phyloP scores from a whole-genome alignment of 2,329 filamentous ascomycete genomes.

The Trichoderma atroviride region DNA sequence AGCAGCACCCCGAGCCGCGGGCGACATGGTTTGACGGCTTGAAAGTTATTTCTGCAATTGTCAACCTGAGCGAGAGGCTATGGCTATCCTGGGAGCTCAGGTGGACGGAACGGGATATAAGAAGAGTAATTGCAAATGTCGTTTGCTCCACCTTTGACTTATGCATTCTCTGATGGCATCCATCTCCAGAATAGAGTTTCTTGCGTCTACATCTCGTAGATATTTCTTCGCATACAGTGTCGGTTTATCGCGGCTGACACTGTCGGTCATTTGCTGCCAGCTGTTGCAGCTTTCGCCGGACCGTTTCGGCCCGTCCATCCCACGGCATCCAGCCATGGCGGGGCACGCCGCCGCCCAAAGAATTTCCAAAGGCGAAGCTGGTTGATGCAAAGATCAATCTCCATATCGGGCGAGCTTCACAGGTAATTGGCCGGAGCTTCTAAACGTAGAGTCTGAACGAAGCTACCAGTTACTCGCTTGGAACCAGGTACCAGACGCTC shows the following conservation, averaged over 20 bases:
- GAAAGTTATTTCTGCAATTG: background rate
- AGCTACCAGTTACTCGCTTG: background rate
- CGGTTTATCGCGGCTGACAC: background rate
- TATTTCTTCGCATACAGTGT: background rate
- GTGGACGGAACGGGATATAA: background rate
- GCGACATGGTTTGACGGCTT: constrained; percentile 12
- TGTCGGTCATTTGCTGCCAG: background rate
- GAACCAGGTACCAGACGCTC: background rate
- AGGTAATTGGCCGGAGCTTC: background rate
- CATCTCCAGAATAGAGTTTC: background rate
- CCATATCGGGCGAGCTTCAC: background rate
- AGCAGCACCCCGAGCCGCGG: constrained; percentile 14
- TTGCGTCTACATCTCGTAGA: background rate
- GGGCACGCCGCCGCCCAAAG: constrained; percentile 15
- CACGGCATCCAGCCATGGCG: constrained; percentile 15
- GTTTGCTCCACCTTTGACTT: background rate
- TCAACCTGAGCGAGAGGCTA: background rate
- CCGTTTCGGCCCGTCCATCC: constrained; percentile 14
- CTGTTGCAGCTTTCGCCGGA: background rate
- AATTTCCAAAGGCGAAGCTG: constrained; percentile 16
- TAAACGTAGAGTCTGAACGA: background rate
- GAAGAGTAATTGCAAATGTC: background rate
- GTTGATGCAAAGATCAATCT: constrained; percentile 5
- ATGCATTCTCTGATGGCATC: background rate
- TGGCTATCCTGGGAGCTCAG: background rate